Evolutionary conservation across 2,329 filamentous ascomycete genomes (phyloP).

Genomic region (Cryphonectria parasitica): DNA sequence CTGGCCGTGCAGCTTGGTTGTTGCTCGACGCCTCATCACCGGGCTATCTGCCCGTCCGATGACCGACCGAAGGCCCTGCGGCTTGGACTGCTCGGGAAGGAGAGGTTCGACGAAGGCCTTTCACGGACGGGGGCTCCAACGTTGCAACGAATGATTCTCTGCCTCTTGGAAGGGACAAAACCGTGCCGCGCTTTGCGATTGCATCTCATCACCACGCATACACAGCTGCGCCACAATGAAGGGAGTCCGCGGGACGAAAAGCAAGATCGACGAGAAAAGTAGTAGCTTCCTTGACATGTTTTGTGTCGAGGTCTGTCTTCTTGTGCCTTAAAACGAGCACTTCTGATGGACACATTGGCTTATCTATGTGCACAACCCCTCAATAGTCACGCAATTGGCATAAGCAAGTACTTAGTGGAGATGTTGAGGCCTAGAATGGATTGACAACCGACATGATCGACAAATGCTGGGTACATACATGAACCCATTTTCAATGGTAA

Average conservation of each 20-base stretch:
- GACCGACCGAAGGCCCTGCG: neutral
- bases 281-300: neutral
- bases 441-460: neutral
- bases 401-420: neutral
- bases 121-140: neutral
- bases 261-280: neutral
- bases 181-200: neutral
- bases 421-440: neutral
- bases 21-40: conserved; percentile 10
- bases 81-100: conserved; percentile 13
- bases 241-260: neutral
- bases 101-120: neutral
- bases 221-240: neutral
- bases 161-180: neutral
- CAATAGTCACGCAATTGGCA: neutral
- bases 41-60: conserved; percentile 1
- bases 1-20: neutral
- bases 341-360: neutral
- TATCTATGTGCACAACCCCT: neutral
- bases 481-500: neutral
- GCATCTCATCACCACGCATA: neutral
- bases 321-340: neutral
- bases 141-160: neutral
- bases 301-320: neutral
- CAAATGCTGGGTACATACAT: neutral